Conservation (phyloP, 805 yeast genomes). For the Jamesozyma gamospora region DNA sequence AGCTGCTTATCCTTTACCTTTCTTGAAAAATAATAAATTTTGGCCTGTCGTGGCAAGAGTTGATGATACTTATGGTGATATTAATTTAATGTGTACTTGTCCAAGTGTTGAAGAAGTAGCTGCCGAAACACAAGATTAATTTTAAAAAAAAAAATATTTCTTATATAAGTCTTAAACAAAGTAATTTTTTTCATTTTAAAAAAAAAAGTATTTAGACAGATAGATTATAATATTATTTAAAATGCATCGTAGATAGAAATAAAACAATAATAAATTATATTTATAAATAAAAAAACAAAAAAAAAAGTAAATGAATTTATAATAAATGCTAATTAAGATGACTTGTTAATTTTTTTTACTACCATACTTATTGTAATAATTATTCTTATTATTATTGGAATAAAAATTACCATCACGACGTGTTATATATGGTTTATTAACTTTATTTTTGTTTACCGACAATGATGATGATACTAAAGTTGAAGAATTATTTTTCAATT, state of each 20-base stretch:
- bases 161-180: too few species aligned
- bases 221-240: background rate
- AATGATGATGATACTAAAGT: conserved; percentile 1
- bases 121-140: conserved; percentile 1
- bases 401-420: conserved; percentile 2
- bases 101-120: conserved; percentile 68
- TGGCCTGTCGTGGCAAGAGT: conserved; percentile 95
- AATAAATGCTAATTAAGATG: too few species aligned
- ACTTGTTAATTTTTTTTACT: background rate
- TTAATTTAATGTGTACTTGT: conserved; percentile 88
- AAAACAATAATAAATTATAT: too few species aligned
- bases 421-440: conserved; percentile 5
- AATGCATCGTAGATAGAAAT: too few species aligned
- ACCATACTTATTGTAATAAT: background rate
- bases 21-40: conserved; percentile 63
- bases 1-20: conserved; percentile 88
- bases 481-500: conserved; percentile 3
- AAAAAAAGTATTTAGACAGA: background rate
- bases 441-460: conserved; percentile 3
- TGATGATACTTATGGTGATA: conserved; percentile 91
- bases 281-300: too few species aligned
- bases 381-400: background rate
- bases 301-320: too few species aligned
- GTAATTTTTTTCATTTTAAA: background rate
- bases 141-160: background rate